Conservation (phyloP, 441 rosid species). For the Gossypium aridum region DNA sequence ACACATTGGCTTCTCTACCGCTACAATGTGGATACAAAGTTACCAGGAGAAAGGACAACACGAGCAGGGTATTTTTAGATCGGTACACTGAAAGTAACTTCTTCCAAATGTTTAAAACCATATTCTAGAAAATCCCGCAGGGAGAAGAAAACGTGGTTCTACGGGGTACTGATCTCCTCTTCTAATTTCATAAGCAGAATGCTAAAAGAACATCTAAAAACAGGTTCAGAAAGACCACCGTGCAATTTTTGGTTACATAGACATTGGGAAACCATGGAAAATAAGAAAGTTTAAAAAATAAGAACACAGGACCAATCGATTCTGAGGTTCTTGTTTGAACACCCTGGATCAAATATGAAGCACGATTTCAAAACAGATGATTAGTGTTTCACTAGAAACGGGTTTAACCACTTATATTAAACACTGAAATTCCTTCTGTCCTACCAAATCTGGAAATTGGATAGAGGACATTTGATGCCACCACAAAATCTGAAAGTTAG, state of each 20-base stretch:
- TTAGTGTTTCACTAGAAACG: constrained; percentile 45
- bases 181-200: background rate
- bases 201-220: background rate
- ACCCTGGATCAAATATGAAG: constrained; percentile 26
- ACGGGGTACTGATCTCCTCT: background rate
- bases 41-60: background rate
- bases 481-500: background rate
- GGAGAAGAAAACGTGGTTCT: too few species aligned
- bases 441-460: constrained; percentile 37
- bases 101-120: background rate
- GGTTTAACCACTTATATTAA: constrained; percentile 32
- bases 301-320: constrained; percentile 28
- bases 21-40: background rate
- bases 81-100: background rate
- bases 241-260: background rate
- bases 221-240: background rate
- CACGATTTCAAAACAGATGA: constrained; percentile 38
- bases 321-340: constrained; percentile 41
- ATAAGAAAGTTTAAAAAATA: background rate
- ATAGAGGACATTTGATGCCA: constrained; percentile 29
- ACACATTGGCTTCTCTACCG: background rate
- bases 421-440: constrained; percentile 37
- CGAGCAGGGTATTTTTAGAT: background rate
- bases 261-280: background rate
- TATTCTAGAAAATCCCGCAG: background rate